These are phyloP conservation scores for Carex littledalei DNA, from an alignment of 176 grass and related monocot genomes.

Conservation along the genomic window DNA sequence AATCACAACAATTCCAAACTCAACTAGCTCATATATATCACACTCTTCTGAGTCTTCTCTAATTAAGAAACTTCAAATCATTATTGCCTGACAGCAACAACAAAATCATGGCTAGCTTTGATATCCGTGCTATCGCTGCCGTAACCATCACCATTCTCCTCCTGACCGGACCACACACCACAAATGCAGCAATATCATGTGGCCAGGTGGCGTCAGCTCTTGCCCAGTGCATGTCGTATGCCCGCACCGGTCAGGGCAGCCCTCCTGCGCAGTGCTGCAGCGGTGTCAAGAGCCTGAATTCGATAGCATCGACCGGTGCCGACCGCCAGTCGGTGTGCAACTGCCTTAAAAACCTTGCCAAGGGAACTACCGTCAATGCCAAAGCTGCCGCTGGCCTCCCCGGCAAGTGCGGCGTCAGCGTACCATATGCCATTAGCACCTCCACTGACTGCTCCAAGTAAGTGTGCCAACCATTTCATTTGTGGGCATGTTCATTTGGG, in stretches of 20 bases:
- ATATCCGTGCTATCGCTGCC: not conserved
- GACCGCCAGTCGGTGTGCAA: constrained; percentile 28
- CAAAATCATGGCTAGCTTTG: constrained; percentile 16
- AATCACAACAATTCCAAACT: not conserved
- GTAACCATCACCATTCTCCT: not conserved
- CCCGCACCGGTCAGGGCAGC: not conserved
- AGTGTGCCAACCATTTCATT: not conserved
- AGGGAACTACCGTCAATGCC: not conserved
- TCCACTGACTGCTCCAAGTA: constrained; percentile 42
- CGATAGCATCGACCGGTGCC: not conserved
- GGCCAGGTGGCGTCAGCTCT: not conserved
- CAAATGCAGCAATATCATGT: constrained; percentile 8
- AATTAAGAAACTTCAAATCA: not conserved
- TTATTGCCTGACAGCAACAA: not conserved
- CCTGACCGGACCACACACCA: not conserved
- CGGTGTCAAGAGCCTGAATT: not conserved
- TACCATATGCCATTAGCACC: constrained; percentile 40
- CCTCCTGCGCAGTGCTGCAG: constrained; percentile 3
- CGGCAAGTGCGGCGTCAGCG: constrained; percentile 35
- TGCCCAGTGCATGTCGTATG: constrained; percentile 13
- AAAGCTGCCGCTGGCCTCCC: constrained; percentile 30
- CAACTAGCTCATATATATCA: not conserved
- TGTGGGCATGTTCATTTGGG: not conserved
- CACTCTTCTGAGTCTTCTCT: too few species aligned
- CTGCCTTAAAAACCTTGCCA: constrained; percentile 33